Evolutionary conservation across 1,139 yeast genomes (phyloP).

Genomic region (Yamadazyma epiphylla): DNA sequence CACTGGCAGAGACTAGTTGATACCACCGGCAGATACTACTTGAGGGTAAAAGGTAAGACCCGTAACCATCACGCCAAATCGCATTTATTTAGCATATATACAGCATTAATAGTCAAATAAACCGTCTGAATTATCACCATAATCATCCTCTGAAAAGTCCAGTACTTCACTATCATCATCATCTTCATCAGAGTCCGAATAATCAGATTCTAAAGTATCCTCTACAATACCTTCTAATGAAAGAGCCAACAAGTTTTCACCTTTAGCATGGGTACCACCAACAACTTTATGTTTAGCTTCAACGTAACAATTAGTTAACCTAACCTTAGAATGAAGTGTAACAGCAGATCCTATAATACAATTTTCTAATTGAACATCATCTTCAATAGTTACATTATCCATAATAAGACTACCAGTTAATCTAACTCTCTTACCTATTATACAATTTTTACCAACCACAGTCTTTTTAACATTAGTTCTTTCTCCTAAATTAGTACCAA

Average conservation of each 20-base stretch:
- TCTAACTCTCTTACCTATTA: constrained; percentile 80
- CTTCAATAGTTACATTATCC: constrained; percentile 69
- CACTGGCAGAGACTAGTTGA: too few relatives aligned
- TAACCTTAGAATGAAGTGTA: constrained; percentile 54
- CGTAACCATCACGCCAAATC: background rate
- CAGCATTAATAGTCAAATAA: constrained; percentile 32
- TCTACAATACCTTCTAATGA: constrained; percentile 51
- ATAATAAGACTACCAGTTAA: constrained; percentile 82
- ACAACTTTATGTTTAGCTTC: constrained; percentile 74
- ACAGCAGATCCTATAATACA: constrained; percentile 78
- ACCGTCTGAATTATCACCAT: constrained; percentile 49
- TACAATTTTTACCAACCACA: constrained; percentile 74
- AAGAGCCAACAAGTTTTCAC: constrained; percentile 73
- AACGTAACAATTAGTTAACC: constrained; percentile 73
- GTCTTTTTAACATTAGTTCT: constrained; percentile 79
- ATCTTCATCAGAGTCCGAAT: constrained; percentile 20
- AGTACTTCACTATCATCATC: constrained; percentile 23
- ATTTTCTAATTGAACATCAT: constrained; percentile 84
- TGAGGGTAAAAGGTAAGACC: background rate
- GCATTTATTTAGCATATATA: constrained; percentile 1
- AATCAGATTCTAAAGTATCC: constrained; percentile 17
- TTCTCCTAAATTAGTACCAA: constrained; percentile 58
- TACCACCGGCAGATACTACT: too few relatives aligned
- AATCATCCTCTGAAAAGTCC: constrained; percentile 36
- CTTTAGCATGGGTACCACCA: constrained; percentile 64